Conservation (phyloP, 2,329 filamentous ascomycete genomes). For the Colletotrichum siamense region DNA sequence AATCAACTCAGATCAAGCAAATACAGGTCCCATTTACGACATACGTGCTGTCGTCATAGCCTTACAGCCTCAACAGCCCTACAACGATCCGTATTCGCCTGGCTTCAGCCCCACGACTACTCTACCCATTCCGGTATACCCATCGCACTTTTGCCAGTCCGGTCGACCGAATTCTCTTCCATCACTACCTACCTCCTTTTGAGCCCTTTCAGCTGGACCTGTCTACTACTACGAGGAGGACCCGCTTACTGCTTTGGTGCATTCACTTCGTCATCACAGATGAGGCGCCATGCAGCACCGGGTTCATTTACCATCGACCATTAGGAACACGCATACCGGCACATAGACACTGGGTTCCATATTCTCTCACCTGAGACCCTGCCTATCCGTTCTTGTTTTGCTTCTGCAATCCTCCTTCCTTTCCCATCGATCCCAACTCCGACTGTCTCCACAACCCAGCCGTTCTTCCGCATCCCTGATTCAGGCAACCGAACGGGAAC, state of each 20-base stretch:
- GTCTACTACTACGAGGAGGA: not conserved
- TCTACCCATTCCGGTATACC: not conserved
- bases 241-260: not conserved
- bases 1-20: not conserved
- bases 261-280: not conserved
- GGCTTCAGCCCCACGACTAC: not conserved
- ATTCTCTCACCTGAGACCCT: not conserved
- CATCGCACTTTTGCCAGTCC: not conserved
- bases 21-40: not conserved
- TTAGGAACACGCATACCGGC: not conserved
- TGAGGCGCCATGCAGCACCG: not conserved
- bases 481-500: not conserved
- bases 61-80: not conserved
- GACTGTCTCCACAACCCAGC: not conserved
- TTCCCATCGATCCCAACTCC: not conserved
- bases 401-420: not conserved
- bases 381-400: not conserved
- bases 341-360: not conserved
- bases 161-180: not conserved
- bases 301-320: not conserved
- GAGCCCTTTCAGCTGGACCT: not conserved
- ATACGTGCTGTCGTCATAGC: not conserved
- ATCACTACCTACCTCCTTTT: not conserved
- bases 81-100: not conserved
- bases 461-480: not conserved